phyloP scores from a whole-genome alignment of 202 grass and related monocot genomes.

The Digitaria exilis region DNA sequence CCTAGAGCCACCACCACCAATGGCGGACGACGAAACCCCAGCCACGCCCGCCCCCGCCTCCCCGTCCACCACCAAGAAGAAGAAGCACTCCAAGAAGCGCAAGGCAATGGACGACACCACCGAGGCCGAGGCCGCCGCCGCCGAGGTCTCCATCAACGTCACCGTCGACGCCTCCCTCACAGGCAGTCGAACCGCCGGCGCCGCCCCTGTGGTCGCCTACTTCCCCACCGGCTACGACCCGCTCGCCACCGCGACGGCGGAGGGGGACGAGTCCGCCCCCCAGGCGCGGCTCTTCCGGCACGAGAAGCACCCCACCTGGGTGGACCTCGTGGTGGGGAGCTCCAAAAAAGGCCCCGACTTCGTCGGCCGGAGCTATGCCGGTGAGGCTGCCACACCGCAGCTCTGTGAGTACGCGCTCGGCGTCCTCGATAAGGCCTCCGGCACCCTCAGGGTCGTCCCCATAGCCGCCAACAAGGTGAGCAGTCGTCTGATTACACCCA shows the following conservation, averaged over 20 bases:
- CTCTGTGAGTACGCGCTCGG: constrained; percentile 76
- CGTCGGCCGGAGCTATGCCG: constrained; percentile 73
- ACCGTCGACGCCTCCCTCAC: constrained; percentile 40
- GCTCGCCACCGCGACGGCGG: neutral
- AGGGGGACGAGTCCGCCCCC: neutral
- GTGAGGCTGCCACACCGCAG: constrained; percentile 68
- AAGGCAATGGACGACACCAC: constrained; percentile 4
- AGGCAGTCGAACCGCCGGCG: constrained; percentile 3
- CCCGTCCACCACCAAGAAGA: constrained; percentile 11
- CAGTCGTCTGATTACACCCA: neutral
- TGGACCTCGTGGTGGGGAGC: constrained; percentile 69
- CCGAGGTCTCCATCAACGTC: constrained; percentile 23
- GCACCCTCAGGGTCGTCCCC: constrained; percentile 78
- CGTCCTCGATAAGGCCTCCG: constrained; percentile 78
- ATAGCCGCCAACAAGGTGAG: constrained; percentile 75
- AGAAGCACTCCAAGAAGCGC: constrained; percentile 48
- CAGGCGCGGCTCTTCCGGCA: constrained; percentile 50
- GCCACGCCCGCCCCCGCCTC: neutral
- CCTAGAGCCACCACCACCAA: constrained; percentile 23
- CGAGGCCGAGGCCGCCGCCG: constrained; percentile 15
- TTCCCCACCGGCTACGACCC: constrained; percentile 85
- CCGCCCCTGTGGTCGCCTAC: constrained; percentile 72
- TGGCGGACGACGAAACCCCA: constrained; percentile 40
- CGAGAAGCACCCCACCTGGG: constrained; percentile 38
- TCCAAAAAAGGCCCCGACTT: constrained; percentile 56